A percentile compares a stretch with the other conserved stretches of the same genome.
These are phyloP conservation scores for Sarocladium kiliense DNA, from an alignment of 2,329 filamentous ascomycete genomes.

Conservation along the genomic window DNA sequence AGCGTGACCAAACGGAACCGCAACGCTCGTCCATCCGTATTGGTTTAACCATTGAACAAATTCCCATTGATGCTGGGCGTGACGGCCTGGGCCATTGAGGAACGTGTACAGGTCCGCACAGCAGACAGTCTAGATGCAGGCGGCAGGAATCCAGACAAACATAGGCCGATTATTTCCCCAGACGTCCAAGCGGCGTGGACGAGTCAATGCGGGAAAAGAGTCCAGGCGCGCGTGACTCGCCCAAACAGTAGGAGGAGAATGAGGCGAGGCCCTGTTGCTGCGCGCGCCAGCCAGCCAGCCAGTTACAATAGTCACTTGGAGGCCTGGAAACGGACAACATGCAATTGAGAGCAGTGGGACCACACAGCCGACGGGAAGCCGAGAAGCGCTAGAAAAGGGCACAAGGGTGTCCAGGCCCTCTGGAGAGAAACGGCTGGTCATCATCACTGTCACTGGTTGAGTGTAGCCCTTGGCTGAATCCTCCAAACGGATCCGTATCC, in stretches of 20 bases:
- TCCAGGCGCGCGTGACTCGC: conserved; percentile 6
- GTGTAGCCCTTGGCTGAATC: too few relatives aligned
- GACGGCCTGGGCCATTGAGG: conserved; percentile 1
- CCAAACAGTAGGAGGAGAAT: background rate
- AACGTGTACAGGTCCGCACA: background rate
- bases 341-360: background rate
- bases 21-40: background rate
- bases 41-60: background rate
- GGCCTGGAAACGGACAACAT: background rate
- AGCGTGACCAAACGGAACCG: background rate
- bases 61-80: background rate
- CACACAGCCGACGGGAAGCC: background rate
- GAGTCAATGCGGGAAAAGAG: conserved; percentile 4
- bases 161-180: background rate
- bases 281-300: background rate
- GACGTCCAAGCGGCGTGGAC: conserved; percentile 5
- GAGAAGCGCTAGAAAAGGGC: background rate
- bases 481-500: background rate
- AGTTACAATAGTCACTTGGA: too few relatives aligned
- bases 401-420: background rate
- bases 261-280: background rate
- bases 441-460: background rate
- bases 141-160: background rate
- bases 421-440: background rate
- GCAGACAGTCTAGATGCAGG: background rate